Percentiles rank a stretch among this genome's conserved stretches.
phyloP scores from a whole-genome alignment of 2,329 filamentous ascomycete species.

The Tolypocladium sp. region DNA sequence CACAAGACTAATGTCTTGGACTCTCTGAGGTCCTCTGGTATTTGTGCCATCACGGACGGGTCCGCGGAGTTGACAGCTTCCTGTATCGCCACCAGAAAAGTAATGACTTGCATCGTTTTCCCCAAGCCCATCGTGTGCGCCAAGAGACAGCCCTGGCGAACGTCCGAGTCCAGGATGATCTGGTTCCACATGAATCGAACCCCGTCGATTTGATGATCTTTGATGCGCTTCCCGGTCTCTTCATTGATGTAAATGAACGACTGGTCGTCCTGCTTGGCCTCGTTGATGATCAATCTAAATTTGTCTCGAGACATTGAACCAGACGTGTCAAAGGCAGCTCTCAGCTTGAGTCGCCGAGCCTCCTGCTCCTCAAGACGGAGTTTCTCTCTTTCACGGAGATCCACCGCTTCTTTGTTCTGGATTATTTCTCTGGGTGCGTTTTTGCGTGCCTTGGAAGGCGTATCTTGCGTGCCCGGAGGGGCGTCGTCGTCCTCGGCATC shows the following conservation, averaged over 20 bases:
- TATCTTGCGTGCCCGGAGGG: not conserved
- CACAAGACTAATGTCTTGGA: slow-evolving; percentile 66
- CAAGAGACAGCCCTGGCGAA: slow-evolving; percentile 66
- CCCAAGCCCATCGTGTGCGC: slow-evolving; percentile 89
- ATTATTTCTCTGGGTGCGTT: slow-evolving; percentile 20
- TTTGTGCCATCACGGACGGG: slow-evolving; percentile 47
- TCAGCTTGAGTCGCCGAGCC: slow-evolving; percentile 37
- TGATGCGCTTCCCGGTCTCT: slow-evolving; percentile 56
- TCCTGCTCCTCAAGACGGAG: slow-evolving; percentile 45
- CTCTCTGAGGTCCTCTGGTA: slow-evolving; percentile 54
- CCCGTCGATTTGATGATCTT: slow-evolving; percentile 72
- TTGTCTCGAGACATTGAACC: slow-evolving; percentile 34
- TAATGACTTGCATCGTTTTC: slow-evolving; percentile 88
- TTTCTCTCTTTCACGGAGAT: slow-evolving; percentile 46
- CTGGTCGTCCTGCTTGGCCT: slow-evolving; percentile 50
- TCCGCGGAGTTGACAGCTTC: slow-evolving; percentile 55
- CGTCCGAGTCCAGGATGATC: slow-evolving; percentile 50
- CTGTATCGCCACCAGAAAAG: slow-evolving; percentile 66
- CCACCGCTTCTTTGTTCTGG: slow-evolving; percentile 29
- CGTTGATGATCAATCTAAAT: slow-evolving; percentile 54
- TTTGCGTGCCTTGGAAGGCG: slow-evolving; percentile 11
- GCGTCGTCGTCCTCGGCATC: slow-evolving; percentile 8
- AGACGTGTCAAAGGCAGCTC: slow-evolving; percentile 32
- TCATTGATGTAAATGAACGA: slow-evolving; percentile 55
- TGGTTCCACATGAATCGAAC: slow-evolving; percentile 87